Evolutionary conservation across 768 basidiomycete species (phyloP), one percentile per base, ranked within the genome.

Genomic region (Russula sp.): DNA sequence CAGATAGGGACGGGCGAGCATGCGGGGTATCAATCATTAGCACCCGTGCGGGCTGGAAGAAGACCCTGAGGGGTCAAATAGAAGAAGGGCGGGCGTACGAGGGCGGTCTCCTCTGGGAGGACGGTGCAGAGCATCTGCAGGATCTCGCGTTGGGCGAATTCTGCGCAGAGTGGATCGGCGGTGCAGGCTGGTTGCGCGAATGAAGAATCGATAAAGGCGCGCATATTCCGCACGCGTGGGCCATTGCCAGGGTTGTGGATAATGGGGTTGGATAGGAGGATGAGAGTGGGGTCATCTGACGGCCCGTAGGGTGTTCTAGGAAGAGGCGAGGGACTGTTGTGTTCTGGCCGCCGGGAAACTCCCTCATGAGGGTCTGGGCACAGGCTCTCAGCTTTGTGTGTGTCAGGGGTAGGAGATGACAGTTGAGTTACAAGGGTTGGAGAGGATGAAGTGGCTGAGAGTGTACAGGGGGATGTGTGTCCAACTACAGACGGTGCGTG

Each of bases 191-290:
- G 82, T 47, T 86, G 81, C 7, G 88, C 84, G 71, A 90, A 89
- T 65, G 78, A 84, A n/a, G 83, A 82, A 4, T 75, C 65, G 44
- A 93, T 73, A 72, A 93, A 93, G 13, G 80, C 78, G n/a, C 74
- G 76, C n/a, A 81, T 74, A 70, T 89, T 79, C 11, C 83, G 79
- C 10, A 93, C 88, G 48, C 88, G 86, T 9, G 88, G 87, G 0
- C 91, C 90, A 64, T 85, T 88, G 37, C 90, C 90, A 0, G 88
- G 88, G 71, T 92, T 87, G 63, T 87, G 75, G 20, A 92, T 88
- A 68, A 84, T 86, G 13, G 89, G 88, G 40, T 63, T 65, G 53
- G 66, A 69, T 22, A 70, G 66, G 10, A 71, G 67, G 20, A 61
- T 40, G 18, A 70, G 50, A 2, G 63, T 69, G 31, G 68, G 59